phyloP scores from a whole-genome alignment of 2,329 filamentous ascomycete genomes.

The Calonectria fujianensis region DNA sequence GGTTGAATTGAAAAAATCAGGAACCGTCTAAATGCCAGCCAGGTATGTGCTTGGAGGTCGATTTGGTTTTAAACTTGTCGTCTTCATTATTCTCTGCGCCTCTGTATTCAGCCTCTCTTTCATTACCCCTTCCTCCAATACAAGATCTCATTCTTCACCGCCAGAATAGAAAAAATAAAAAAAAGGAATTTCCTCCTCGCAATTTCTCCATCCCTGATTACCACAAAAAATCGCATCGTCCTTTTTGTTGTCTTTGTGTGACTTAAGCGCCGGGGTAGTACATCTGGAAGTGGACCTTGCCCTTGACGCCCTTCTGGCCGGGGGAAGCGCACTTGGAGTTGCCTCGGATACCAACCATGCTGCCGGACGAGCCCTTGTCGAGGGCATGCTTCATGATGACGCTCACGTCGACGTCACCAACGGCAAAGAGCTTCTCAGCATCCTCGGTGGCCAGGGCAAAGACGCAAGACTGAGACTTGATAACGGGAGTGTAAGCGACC shows the following conservation, averaged over 20 bases:
- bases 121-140: slow-evolving; percentile 20
- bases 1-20: slow-evolving; percentile 12
- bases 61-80: slow-evolving; percentile 14
- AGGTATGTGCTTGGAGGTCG: slow-evolving; percentile 15
- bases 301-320: slow-evolving; percentile 21
- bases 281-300: slow-evolving; percentile 32
- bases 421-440: slow-evolving; percentile 41
- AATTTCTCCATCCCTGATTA: slow-evolving; percentile 2
- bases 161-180: neutral
- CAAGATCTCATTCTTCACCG: slow-evolving; percentile 5
- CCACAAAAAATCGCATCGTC: neutral
- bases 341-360: slow-evolving; percentile 23
- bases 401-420: slow-evolving; percentile 53
- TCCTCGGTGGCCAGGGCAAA: slow-evolving; percentile 26
- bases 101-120: slow-evolving; percentile 14
- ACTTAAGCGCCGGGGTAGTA: slow-evolving; percentile 40
- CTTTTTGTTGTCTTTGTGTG: neutral
- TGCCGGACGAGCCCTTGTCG: slow-evolving; percentile 32
- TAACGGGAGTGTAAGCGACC: slow-evolving; percentile 28
- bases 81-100: slow-evolving; percentile 24
- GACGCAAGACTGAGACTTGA: slow-evolving; percentile 38
- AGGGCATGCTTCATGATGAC: slow-evolving; percentile 44
- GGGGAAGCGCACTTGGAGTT: slow-evolving; percentile 29
- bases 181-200: neutral
- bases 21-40: slow-evolving; percentile 26